Evolutionary conservation across 1,139 yeast genomes (phyloP), one percentile per base, ranked within the genome.

Genomic region (Yamadazyma conglobata): DNA sequence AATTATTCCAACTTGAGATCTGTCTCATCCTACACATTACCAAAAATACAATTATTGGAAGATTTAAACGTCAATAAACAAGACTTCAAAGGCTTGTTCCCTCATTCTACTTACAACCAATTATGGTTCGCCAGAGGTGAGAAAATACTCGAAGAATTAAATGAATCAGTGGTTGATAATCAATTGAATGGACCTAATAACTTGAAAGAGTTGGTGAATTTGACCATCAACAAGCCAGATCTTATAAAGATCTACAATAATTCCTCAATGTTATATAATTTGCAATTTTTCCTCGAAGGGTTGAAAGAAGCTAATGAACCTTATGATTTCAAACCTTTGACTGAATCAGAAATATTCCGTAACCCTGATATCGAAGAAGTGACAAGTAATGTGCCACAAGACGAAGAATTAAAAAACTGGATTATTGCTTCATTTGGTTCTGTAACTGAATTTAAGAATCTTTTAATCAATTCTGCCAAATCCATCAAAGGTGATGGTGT

Each of bases 401-500:
- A 64, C 34, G 58, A 48, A 27, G 51, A 46, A 4, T 55, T 76
- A 31, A 53, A 53, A 24, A 59, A 57, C 33, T 74, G 73, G 70
- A 57, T 82, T 19, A 53, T 52, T 10, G 58, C 63, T 22, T 71
- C 83, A 3, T 83, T 83, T 55, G 89, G 89, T 2, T 81, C 89
- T 0, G 43, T 80, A 5, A 63, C 62, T 11, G 89, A 83, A 54
- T 81, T 83, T 52, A 70, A 79, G 47, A 74, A 81, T 4, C 60
- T 81, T 33, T 54, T 83, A 28, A 49, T 81, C 36, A 72, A 78
- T 42, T 75, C 88, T 1, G 81, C 82, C 11, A 54, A 60, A 30
- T 73, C 79, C 10, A 75, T 80, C 36, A 76, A 78, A 39, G 91
- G 93, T 30, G 87, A 83, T 50, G 93, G 93, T 2, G 69, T 62